phyloP scores from a whole-genome alignment of 116 monocot species.

The Iris pallida region DNA sequence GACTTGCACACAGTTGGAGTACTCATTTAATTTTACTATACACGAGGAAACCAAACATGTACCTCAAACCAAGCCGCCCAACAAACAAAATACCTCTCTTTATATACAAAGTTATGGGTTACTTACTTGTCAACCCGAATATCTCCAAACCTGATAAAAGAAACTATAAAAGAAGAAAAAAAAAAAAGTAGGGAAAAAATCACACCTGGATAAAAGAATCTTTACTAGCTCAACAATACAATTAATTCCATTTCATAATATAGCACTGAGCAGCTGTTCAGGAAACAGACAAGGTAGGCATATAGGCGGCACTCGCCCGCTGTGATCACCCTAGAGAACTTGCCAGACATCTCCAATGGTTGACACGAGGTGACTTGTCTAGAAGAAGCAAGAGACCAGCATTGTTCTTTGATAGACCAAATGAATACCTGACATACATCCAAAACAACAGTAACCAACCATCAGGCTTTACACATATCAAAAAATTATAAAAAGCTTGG shows the following conservation, averaged over 20 bases:
- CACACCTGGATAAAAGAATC: slow-evolving; percentile 6
- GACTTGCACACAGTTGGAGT: too few species aligned
- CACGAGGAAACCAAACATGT: neutral
- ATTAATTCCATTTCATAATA: slow-evolving; percentile 3
- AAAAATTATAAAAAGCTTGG: neutral
- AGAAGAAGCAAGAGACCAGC: slow-evolving; percentile 48
- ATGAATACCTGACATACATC: slow-evolving; percentile 36
- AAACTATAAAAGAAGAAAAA: neutral
- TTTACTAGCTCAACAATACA: neutral
- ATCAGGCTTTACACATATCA: neutral
- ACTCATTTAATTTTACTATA: neutral
- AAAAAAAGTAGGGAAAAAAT: neutral
- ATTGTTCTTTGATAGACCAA: slow-evolving; percentile 48
- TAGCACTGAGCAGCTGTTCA: neutral
- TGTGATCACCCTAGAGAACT: slow-evolving; percentile 11
- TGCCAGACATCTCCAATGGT: slow-evolving; percentile 32
- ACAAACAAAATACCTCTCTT: neutral
- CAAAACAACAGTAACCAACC: neutral
- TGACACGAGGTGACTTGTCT: slow-evolving; percentile 28
- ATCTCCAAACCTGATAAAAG: neutral
- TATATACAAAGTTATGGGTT: neutral
- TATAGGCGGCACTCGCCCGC: neutral
- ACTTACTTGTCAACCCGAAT: too few species aligned
- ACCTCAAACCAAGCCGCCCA: neutral
- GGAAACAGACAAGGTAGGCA: neutral